Conservation (phyloP, 371 early-diverging fungal species). For the Astathelohania contejeani region DNA sequence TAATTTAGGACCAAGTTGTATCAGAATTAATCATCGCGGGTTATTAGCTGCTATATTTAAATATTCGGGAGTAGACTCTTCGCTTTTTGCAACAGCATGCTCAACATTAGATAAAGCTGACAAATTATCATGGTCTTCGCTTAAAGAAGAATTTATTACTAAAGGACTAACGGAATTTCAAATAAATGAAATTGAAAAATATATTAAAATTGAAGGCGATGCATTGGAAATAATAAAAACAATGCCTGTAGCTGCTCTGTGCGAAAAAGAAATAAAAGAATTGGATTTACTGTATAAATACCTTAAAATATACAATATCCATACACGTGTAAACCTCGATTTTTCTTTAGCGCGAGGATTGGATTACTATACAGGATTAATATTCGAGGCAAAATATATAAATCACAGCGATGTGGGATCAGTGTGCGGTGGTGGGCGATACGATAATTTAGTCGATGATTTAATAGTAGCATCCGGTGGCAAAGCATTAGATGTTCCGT, state of each 20-base stretch:
- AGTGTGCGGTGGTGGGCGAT: slow-evolving; percentile 92
- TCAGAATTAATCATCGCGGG: slow-evolving; percentile 83
- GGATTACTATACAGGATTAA: slow-evolving; percentile 96
- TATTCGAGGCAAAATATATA: slow-evolving; percentile 79
- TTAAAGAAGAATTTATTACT: slow-evolving; percentile 37
- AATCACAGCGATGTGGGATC: slow-evolving; percentile 61
- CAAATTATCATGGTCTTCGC: slow-evolving; percentile 55
- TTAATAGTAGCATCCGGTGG: slow-evolving; percentile 56
- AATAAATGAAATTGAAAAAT: slow-evolving; percentile 62
- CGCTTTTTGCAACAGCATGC: slow-evolving; percentile 68
- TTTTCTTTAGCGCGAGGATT: slow-evolving; percentile 84
- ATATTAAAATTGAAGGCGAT: slow-evolving; percentile 72
- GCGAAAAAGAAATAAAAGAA: slow-evolving; percentile 60
- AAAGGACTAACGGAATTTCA: slow-evolving; percentile 40
- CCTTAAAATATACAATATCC: slow-evolving; percentile 63
- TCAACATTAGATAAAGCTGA: slow-evolving; percentile 95
- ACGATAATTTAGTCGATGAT: slow-evolving; percentile 89
- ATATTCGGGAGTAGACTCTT: slow-evolving; percentile 73
- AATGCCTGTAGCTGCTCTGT: slow-evolving; percentile 53
- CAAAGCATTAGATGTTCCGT: slow-evolving; percentile 57
- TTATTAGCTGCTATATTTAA: slow-evolving; percentile 85
- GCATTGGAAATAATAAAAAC: slow-evolving; percentile 66
- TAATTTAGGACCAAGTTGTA: slow-evolving; percentile 63
- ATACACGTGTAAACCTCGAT: slow-evolving; percentile 66
- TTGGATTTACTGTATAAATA: slow-evolving; percentile 69